Percentiles rank a stretch among this genome's conserved stretches.
phyloP scores from a whole-genome alignment of 345 rosid genomes.

The Hevea brasiliensis region DNA sequence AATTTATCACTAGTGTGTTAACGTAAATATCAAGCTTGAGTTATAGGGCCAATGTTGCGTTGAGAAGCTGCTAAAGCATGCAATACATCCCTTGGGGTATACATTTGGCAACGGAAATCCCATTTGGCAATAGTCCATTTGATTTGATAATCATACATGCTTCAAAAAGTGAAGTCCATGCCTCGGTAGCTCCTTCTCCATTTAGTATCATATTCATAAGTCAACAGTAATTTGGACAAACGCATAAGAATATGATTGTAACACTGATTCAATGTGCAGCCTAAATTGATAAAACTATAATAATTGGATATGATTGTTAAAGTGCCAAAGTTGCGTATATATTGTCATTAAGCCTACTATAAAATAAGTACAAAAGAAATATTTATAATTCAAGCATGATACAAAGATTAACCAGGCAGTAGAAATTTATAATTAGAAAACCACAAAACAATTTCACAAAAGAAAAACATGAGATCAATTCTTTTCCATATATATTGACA shows the following conservation, averaged over 20 bases:
- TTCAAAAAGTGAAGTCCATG: background rate
- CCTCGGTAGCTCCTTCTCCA: background rate
- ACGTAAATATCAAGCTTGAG: background rate
- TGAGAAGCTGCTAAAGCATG: too few relatives aligned
- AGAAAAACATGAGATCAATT: background rate
- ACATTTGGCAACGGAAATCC: too few relatives aligned
- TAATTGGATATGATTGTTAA: too few relatives aligned
- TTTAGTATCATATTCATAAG: background rate
- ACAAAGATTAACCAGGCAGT: background rate
- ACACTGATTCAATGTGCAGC: background rate
- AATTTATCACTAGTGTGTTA: background rate
- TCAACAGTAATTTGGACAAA: background rate
- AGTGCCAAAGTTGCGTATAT: too few relatives aligned
- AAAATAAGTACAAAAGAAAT: too few relatives aligned
- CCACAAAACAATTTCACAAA: background rate
- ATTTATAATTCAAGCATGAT: too few relatives aligned
- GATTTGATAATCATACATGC: background rate
- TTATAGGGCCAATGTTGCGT: background rate
- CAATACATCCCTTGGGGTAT: too few relatives aligned
- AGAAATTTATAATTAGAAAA: background rate
- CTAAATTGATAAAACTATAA: background rate
- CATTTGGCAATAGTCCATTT: background rate
- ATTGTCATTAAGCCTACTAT: too few relatives aligned
- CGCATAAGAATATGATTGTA: background rate
- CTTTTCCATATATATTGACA: background rate